Base-by-base conservation (phyloP, 495 filamentous ascomycete genomes). In the Podospora pseudopauciseta region DNA sequence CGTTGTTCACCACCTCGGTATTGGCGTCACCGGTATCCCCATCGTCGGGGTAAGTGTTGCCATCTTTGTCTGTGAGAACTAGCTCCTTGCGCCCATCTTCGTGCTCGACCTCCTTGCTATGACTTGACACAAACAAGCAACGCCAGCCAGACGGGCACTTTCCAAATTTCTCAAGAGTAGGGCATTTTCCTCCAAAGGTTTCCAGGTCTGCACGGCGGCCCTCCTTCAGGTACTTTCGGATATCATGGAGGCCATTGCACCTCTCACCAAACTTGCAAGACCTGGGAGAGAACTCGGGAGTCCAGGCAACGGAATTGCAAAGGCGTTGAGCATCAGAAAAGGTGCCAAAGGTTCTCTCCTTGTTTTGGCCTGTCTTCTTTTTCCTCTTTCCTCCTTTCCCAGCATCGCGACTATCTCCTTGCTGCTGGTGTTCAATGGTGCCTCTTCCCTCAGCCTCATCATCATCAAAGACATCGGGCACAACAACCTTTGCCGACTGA, bases 81-180 rank as follows among this genome's bases (percentile, higher is more conserved):
- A 99, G 81, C 77, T 98, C 94, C 65, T 90, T 91, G 67, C 85
- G 85, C 6, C 92, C 94, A 76, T 95, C 93, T 60, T 86, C 86
- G 5, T 80, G 86, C 63, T 89, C 85, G 28, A 90, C 76, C 78
- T 97, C 92, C 63, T 87, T 83, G 68, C 89, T 91, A 76, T 99
- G 95, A 53, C 90, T 92, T 63, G 82, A 83, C 18, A 91, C 89
- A 73, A 96, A 93, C 15, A 94, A 91, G 76, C 95, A 99, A 73
- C 91, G 96, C 93, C 94, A 99, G 2, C 95, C 95, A 18, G 88
- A 85, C 63, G 81, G 79, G 72, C 95, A 99, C 70, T 81, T 86
- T 39, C 95, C 96, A 28, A 86, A 83, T 9, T 81, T 84, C 71
- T 93, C 89, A 80, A 85, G 97, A 16, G 94, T 84, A 0, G 94